Evolutionary conservation across 306 rosid species (phyloP), one percentile per base, ranked within the genome.

Genomic region (Quercus ilex): DNA sequence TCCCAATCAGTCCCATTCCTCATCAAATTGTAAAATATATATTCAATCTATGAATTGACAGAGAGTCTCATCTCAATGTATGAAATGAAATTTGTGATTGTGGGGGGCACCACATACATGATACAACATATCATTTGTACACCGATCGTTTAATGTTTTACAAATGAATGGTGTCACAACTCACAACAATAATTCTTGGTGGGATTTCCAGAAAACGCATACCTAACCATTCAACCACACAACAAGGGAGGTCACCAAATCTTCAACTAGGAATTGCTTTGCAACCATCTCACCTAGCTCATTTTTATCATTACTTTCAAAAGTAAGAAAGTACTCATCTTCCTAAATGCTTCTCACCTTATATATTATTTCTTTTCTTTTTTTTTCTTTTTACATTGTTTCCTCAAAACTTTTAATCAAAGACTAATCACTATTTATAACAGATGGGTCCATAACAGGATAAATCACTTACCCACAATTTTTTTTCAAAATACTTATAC

Each of bases 391-490:
- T 31, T 33, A 33, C 1, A 1, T 0, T 33, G 0, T 5, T 33
- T 33, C 0, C 1, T 33, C 6, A 5, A 33, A 5, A 33, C 6
- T 33, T 33, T 5, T 1, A 1, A 33, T 0, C 0, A 33, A 0
- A 33, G 0, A 5, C 1, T 33, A 5, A 33, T 33, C 0, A 33
- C 1, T 33, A 1, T 33, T 33, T 1, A 0, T 0, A 0, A 33
- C 0, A 0, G 0, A 0, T 33, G 1, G 0, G 1, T 5, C 0
- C 0, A 1, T 33, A 33, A 33, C 6, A 0, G 0, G 1, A 5
- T 33, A 33, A 33, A 33, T 5, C 35, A 1, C 35, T 33, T 0
- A 1, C 23, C 23, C 23, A 23, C 0, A 23, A 0, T 23, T 23
- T 23, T 23, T 23, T 23, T 23, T 23, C 23, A 23, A 23, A 23